phyloP scores from a whole-genome alignment of 805 yeast genomes.

The Starmerella riodocensis region DNA sequence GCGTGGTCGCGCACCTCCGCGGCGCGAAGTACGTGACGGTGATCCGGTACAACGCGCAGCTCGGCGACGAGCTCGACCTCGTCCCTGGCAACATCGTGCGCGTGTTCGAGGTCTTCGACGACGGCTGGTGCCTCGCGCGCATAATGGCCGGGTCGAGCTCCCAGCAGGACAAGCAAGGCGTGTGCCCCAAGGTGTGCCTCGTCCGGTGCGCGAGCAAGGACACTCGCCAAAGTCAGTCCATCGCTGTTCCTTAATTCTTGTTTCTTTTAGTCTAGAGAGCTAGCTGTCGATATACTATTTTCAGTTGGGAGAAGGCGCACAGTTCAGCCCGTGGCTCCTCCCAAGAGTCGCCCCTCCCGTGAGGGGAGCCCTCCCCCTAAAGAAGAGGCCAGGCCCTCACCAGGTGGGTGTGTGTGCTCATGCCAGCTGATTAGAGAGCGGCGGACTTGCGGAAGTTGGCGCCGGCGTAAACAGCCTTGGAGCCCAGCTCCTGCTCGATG shows the following conservation, averaged over 20 bases:
- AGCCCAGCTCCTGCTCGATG: conserved; percentile 97
- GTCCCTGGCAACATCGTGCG: conserved; percentile 58
- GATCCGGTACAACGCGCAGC: conserved; percentile 60
- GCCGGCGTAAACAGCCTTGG: conserved; percentile 94
- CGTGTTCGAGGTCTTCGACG: conserved; percentile 67
- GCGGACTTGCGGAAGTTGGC: conserved; percentile 57
- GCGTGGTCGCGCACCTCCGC: conserved; percentile 16
- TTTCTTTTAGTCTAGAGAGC: no score
- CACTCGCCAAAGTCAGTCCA: no score
- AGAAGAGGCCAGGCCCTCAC: no score
- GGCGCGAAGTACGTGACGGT: conserved; percentile 42
- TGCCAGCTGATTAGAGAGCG: conserved; percentile 29
- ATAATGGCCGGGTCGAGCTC: conserved; percentile 2
- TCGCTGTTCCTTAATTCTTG: no score
- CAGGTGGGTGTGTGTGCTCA: no score
- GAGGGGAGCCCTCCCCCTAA: no score
- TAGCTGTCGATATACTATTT: no score
- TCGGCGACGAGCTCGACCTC: conserved; percentile 68
- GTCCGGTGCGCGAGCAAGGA: background rate
- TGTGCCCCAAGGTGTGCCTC: conserved; percentile 18
- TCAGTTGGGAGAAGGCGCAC: no score
- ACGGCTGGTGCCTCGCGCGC: conserved; percentile 82
- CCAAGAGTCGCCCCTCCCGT: no score
- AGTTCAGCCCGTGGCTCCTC: no score
- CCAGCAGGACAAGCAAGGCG: conserved; percentile 10